Evolutionary conservation across 2,329 filamentous ascomycete species (phyloP), one percentile per base, ranked within the genome.

Genomic region (Cyphellophora europaea): DNA sequence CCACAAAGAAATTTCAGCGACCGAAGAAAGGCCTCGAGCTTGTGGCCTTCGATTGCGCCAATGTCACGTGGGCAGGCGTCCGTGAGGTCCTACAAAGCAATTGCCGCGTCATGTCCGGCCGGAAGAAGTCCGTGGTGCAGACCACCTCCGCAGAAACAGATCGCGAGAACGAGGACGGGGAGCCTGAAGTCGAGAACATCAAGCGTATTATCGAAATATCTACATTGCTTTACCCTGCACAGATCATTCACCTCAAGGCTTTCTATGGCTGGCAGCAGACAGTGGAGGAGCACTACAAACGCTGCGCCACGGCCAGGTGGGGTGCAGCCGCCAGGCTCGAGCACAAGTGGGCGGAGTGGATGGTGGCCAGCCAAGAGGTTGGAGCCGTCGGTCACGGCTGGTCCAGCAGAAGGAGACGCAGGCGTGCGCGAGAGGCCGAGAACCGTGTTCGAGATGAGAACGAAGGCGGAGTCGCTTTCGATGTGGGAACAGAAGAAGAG

Each of bases 181-280:
- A 40, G 11, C 38, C 40, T 16, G 39, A 47, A 16, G 36, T 34
- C 15, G 35, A 42, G 21, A 38, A 47, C 18, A 38, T 36, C 25
- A 35, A 32, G 16, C 46, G 44, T 15, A 35, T 45, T 6, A 41
- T 41, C 1, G 41, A 47, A 4, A 49, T 44, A 18, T 48, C 48
- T 17, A 48, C 50, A 1, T 52, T 68, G 6, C 71, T 71, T 0
- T 88, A 79, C 49, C 83, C 86, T 0, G 74, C 76, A 1, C 80
- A 94, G 53, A 75, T 93, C 38, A 86, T 96, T 40, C 69, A 77
- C 5, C 70, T 96, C 28, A 95, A 94, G 58, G 93, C 87, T 59
- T 96, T 89, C 64, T 93, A 93, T 56, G 86, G 82, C 27, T 95
- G 85, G 75, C 89, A 96, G 61, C 84, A 85, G 62, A 95, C 87